phyloP scores from a whole-genome alignment of 1,139 yeast species.

The Pichia kudriavzevii region DNA sequence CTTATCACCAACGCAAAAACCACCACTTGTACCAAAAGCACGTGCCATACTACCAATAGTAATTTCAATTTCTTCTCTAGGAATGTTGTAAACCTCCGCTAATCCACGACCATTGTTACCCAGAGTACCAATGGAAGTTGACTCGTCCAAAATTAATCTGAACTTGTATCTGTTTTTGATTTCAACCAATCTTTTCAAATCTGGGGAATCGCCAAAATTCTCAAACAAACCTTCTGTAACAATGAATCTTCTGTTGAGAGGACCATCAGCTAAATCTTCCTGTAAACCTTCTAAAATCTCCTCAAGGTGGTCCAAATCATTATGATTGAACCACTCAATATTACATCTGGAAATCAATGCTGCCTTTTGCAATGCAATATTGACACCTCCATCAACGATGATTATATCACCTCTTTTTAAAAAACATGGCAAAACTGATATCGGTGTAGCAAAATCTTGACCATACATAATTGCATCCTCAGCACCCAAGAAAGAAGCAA shows the following conservation, averaged over 20 bases:
- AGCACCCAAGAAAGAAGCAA: conserved; percentile 67
- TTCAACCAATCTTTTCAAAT: conserved; percentile 60
- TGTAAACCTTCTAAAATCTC: conserved; percentile 55
- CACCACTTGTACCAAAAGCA: conserved; percentile 87
- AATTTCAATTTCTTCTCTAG: conserved; percentile 66
- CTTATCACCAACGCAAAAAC: conserved; percentile 80
- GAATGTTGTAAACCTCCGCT: conserved; percentile 59
- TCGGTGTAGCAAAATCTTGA: conserved; percentile 83
- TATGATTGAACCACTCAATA: conserved; percentile 78
- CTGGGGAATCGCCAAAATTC: conserved; percentile 73
- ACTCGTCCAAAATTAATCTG: conserved; percentile 80
- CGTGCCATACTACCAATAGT: conserved; percentile 83
- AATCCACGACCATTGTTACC: conserved; percentile 86
- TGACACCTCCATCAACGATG: conserved; percentile 78
- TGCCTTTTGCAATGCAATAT: conserved; percentile 80
- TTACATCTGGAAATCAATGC: conserved; percentile 80
- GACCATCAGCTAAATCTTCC: conserved; percentile 58
- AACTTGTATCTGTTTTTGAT: conserved; percentile 77
- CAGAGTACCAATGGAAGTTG: conserved; percentile 76
- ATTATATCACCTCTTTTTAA: conserved; percentile 91
- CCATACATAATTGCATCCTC: conserved; percentile 83
- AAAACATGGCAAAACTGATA: conserved; percentile 96
- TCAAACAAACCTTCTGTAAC: conserved; percentile 87
- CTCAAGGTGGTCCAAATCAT: conserved; percentile 78
- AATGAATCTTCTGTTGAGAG: conserved; percentile 79